A percentile compares a stretch with the other conserved stretches of the same genome.
phyloP scores from a whole-genome alignment of 345 rosid species.

The Lepidium africanum region DNA sequence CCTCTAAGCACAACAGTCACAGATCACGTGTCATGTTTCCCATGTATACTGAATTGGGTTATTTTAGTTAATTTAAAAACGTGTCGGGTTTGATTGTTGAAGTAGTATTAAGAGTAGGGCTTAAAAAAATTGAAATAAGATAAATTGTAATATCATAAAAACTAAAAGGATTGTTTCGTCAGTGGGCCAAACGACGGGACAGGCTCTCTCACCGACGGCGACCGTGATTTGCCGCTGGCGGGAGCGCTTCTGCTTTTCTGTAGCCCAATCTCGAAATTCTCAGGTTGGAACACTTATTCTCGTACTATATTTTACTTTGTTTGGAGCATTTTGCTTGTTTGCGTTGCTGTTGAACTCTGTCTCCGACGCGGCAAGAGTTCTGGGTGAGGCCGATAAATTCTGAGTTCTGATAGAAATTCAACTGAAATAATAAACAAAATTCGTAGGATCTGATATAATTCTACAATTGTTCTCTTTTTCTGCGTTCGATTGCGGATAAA shows the following conservation, averaged over 20 bases:
- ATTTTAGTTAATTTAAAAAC: background rate
- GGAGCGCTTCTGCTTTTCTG: background rate
- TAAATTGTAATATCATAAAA: background rate
- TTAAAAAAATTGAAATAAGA: background rate
- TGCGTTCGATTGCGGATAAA: background rate
- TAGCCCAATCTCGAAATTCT: background rate
- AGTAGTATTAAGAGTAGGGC: background rate
- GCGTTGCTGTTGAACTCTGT: background rate
- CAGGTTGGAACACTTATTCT: background rate
- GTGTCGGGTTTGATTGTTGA: background rate
- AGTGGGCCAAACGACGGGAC: background rate
- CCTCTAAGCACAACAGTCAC: background rate
- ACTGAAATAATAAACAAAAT: background rate
- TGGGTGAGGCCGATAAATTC: background rate
- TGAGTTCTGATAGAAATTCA: background rate
- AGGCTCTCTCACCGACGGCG: conserved; percentile 15
- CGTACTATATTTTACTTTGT: background rate
- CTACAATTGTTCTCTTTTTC: background rate
- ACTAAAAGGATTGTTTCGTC: background rate
- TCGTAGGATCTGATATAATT: background rate
- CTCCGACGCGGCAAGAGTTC: background rate
- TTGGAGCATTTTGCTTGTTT: background rate
- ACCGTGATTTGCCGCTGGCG: background rate
- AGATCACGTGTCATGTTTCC: background rate
- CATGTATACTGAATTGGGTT: background rate